phyloP scores from a whole-genome alignment of 225 moss, liverwort and hornwort species.

The Polytrichum formosum region DNA sequence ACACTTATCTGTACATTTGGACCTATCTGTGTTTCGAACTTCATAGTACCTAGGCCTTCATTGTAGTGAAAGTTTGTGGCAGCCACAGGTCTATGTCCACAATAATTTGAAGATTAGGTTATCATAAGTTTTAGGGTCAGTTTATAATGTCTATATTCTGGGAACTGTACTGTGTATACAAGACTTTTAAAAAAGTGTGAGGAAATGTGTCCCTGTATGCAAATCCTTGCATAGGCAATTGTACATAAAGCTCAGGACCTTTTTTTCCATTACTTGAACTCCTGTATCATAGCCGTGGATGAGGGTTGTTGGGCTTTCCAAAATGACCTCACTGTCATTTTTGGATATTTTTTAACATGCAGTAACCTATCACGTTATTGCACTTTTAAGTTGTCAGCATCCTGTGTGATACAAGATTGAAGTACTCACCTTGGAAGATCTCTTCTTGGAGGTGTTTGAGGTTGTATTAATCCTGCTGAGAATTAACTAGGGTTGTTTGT shows the following conservation, averaged over 20 bases:
- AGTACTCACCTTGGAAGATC: too few relatives aligned
- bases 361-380: too few relatives aligned
- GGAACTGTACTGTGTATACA: slow-evolving; percentile 11
- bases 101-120: slow-evolving; percentile 7
- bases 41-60: slow-evolving; percentile 2
- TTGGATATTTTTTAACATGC: too few relatives aligned
- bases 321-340: too few relatives aligned
- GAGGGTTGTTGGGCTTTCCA: too few relatives aligned
- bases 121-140: slow-evolving; percentile 13
- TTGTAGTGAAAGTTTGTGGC: slow-evolving; percentile 4
- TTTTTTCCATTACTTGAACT: slow-evolving; percentile 5
- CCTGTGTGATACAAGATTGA: too few relatives aligned
- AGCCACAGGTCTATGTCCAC: slow-evolving; percentile 17
- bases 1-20: slow-evolving; percentile 1
- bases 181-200: slow-evolving; percentile 5
- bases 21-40: slow-evolving; percentile 15
- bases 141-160: slow-evolving; percentile 8
- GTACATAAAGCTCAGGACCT: slow-evolving; percentile 24
- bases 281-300: too few relatives aligned
- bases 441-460: too few relatives aligned
- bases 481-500: too few relatives aligned
- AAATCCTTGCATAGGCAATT: slow-evolving; percentile 7
- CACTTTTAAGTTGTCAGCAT: too few relatives aligned
- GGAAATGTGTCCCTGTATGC: slow-evolving; percentile 11
- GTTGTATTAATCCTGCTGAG: too few relatives aligned